Conservation (phyloP, 345 rosid genomes). For the Lagerstroemia speciosa region DNA sequence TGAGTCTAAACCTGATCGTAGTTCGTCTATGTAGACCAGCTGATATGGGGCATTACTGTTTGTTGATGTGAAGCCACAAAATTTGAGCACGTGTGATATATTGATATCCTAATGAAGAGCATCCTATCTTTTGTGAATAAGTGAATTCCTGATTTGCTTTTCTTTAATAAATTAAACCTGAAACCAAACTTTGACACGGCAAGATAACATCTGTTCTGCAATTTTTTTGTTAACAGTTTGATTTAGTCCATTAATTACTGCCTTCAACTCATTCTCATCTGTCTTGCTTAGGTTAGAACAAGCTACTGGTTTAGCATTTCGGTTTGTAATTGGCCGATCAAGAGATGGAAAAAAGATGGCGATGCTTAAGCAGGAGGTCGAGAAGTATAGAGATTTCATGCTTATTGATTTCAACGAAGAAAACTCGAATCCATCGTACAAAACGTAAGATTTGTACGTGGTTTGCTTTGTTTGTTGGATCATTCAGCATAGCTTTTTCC, state of each 20-base stretch:
- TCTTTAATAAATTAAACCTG: neutral
- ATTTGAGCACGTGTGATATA: neutral
- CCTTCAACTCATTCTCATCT: neutral
- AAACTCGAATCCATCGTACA: slow-evolving; percentile 54
- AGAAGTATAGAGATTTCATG: slow-evolving; percentile 59
- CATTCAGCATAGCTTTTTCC: neutral
- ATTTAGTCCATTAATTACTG: neutral
- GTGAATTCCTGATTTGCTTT: neutral
- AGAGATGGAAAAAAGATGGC: slow-evolving; percentile 60
- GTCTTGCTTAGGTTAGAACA: slow-evolving; percentile 56
- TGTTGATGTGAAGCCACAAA: neutral
- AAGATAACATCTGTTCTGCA: neutral
- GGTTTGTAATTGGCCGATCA: slow-evolving; percentile 68
- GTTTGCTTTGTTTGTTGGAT: neutral
- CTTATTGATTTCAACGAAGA: slow-evolving; percentile 64
- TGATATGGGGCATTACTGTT: neutral
- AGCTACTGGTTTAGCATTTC: slow-evolving; percentile 74
- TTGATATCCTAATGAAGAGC: neutral
- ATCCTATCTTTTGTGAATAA: neutral
- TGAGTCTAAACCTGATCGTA: neutral
- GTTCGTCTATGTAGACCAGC: neutral
- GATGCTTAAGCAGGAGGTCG: slow-evolving; percentile 49
- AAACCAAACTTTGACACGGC: neutral
- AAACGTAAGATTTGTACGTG: slow-evolving; percentile 39
- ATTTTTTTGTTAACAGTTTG: neutral